Base-by-base conservation (phyloP, 1,139 yeast species). In the Sugiyamaella neomexicana region DNA sequence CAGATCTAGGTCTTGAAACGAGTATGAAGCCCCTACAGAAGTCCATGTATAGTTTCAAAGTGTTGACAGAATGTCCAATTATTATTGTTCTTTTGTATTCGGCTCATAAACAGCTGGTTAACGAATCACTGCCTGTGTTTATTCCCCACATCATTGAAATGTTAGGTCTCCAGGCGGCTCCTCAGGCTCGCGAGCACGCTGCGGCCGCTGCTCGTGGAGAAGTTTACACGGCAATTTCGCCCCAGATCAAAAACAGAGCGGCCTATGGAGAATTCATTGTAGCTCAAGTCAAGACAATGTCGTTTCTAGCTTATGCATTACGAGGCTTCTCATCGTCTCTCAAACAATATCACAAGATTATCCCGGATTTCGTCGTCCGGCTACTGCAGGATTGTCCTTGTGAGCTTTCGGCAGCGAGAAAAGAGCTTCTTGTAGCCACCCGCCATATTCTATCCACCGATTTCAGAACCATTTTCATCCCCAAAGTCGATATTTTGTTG, bases 281-380 rank as follows among this genome's bases (percentile, higher is more conserved):
- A 41, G 95, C 97, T n/a, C 99, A 95, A 71, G 97, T 95, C 40
- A 95, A 95, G 69, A 96, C 98, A 1, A 95, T 96, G 53, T 89
- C 97, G 0, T 93, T 95, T 62, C 75, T 95, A 65, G 98, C 99
- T 0, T 95, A 91, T 68, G 90, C 91, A 60, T 85, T 95, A 42
- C 80, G 98, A 61, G 93, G 96, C 7, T 87, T 85, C 64, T 84
- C 95, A 1, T 80, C 82, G 34, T 83, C 83, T 48, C 72, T 93
- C 61, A 67, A 69, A 54, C 83, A 82, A 57, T 89, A 88, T 57
- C 81, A 85, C 32, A 76, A 77, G 53, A 75, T 79, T 23, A 89
- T 95, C 4, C 99, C 99, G 0, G 96, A 88, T 59, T 81, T 91
- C 50, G 88, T 93, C 31, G 80, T 93, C 56, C 76, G 98, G 60